phyloP scores from a whole-genome alignment of 768 basidiomycete genomes.

The Suillus hirtellus region DNA sequence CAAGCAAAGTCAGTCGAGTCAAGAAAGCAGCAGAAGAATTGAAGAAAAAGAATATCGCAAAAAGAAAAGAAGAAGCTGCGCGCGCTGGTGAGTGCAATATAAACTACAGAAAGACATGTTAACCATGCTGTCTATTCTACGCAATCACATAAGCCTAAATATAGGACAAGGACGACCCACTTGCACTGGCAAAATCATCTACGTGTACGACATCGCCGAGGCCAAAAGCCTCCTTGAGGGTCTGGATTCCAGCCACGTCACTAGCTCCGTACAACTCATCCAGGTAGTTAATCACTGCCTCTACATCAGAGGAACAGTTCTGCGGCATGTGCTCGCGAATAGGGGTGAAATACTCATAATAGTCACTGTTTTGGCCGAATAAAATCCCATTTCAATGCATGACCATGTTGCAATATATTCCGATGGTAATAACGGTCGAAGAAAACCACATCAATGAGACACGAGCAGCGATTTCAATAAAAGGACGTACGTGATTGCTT shows the following conservation, averaged over 20 bases:
- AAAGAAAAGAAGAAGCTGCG: neutral
- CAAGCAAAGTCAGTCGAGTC: neutral
- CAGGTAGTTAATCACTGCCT: slow-evolving; percentile 60
- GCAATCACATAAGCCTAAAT: neutral
- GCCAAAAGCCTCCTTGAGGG: slow-evolving; percentile 60
- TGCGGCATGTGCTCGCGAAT: slow-evolving; percentile 64
- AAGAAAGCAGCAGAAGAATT: neutral
- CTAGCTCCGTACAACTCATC: slow-evolving; percentile 54
- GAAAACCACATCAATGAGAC: neutral
- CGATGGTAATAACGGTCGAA: neutral
- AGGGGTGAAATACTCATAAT: slow-evolving; percentile 63
- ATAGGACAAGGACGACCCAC: slow-evolving; percentile 28
- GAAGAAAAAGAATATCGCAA: neutral
- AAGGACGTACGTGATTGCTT: slow-evolving; percentile 42
- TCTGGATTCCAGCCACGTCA: slow-evolving; percentile 47
- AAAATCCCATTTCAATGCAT: neutral
- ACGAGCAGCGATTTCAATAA: slow-evolving; percentile 3
- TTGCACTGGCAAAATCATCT: slow-evolving; percentile 65
- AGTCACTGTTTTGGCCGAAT: slow-evolving; percentile 15
- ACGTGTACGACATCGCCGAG: slow-evolving; percentile 55
- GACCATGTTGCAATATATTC: neutral
- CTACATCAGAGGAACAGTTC: slow-evolving; percentile 75
- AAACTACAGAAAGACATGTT: neutral
- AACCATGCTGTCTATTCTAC: neutral
- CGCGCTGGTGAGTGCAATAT: neutral